These are phyloP conservation scores for Perkinsus marinus DNA, from an alignment of 169 alveolate species.

Conservation along the genomic window DNA sequence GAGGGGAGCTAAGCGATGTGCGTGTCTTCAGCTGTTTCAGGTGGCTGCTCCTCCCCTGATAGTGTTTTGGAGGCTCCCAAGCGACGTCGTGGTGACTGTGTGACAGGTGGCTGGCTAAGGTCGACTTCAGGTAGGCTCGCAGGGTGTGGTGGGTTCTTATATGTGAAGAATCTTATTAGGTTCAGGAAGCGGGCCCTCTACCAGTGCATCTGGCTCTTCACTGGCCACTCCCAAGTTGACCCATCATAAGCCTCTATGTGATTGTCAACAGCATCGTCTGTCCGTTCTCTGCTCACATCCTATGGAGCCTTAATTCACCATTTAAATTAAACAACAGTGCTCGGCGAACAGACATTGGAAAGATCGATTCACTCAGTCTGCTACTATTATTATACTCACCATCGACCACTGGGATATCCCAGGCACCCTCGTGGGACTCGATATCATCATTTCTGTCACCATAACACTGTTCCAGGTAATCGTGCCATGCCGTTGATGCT, in stretches of 20 bases:
- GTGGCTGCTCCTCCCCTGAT: too few relatives aligned
- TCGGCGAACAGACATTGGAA: too few relatives aligned
- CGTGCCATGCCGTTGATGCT: not conserved
- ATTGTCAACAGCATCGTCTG: not conserved
- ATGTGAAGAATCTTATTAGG: not conserved
- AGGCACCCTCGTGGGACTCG: not conserved
- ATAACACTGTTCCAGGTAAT: not conserved
- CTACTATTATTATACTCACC: not conserved
- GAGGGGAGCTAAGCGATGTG: not conserved
- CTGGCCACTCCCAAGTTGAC: not conserved
- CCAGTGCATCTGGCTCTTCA: not conserved
- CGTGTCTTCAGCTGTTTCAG: too few relatives aligned
- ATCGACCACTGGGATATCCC: not conserved
- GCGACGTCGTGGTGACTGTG: too few relatives aligned
- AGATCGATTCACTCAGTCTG: not conserved
- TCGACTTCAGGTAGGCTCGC: not conserved
- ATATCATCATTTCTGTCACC: not conserved
- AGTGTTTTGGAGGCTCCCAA: too few relatives aligned
- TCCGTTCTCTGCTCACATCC: not conserved
- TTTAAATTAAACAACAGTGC: too few relatives aligned
- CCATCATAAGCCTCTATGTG: not conserved
- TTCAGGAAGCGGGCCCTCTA: not conserved
- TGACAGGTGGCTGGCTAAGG: not conserved
- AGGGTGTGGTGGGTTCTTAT: too few relatives aligned
- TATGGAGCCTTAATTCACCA: too few relatives aligned